Base-by-base conservation (phyloP, 2,329 filamentous ascomycete species). In the Fusarium sp. region DNA sequence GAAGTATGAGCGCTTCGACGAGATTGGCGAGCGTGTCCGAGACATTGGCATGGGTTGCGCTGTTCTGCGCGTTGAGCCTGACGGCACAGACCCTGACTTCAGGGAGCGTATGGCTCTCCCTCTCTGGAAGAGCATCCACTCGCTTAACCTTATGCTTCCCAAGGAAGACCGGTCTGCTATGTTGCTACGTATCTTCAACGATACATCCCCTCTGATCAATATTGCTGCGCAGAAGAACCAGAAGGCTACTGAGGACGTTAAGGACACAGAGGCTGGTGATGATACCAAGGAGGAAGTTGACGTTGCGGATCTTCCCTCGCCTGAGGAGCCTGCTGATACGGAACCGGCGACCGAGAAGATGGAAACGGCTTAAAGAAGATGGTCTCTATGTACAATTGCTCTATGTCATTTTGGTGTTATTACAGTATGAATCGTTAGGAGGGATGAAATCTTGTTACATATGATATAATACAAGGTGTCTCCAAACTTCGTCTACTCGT, bases 81-180 rank as follows among this genome's bases (percentile, higher is more conserved):
- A 89, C 56, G 90, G 88, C 37, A 82, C 78, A n/a, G 83, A 87
- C 59, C 78, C 81, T 11, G 83, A 85, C 43, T 90, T 89, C 64
- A 78, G 81, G 23, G 95, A 98, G 82, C 84, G 88, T 25, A 93
- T 97, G 88, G 92, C 95, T 3, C 85, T 99, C 18, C 96, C 96
- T 5, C 83, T 99, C 27, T 99, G 96, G 96, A 91, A 96, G 80
- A 96, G 94, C 76, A 87, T 97, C 63, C 90, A 94, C 72, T 95
- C 91, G 20, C 85, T 98, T 60, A 99, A 99, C 78, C 87, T 99
- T 53, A 99, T 99, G 96, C 84, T 99, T 75, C 95, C 96, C 48
- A 99, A 99, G 83, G 96, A 99, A 78, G 96, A 99, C 70, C 88
- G 96, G 17, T 90, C 89, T 23, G 96, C 96, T 2, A 96, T 98